These are phyloP conservation scores for Paramecium biaurelia DNA, from an alignment of 73 alveolate species.

Conservation along the genomic window DNA sequence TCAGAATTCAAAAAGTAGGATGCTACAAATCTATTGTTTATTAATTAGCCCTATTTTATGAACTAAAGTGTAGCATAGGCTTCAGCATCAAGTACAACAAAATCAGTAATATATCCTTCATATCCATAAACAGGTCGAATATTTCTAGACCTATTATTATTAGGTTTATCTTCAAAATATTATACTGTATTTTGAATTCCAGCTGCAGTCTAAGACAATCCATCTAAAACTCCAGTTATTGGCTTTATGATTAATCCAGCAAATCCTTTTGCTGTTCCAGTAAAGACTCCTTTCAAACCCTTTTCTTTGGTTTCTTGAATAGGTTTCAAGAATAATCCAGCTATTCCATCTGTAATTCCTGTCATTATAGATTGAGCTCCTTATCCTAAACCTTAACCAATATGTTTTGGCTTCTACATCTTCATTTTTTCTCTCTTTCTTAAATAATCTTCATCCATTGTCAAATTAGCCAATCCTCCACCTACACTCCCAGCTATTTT, in stretches of 20 bases:
- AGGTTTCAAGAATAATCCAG: conserved; percentile 59
- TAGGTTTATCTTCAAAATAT: conserved; percentile 49
- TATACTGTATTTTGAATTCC: conserved; percentile 50
- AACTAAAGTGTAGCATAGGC: conserved; percentile 21
- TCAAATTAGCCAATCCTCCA: conserved; percentile 41
- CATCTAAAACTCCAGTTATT: conserved; percentile 60
- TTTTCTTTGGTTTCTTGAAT: conserved; percentile 48
- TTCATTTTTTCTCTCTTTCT: conserved; percentile 45
- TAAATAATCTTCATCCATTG: conserved; percentile 55
- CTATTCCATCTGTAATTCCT: conserved; percentile 36
- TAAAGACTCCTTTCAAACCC: conserved; percentile 41
- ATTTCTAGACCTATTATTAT: conserved; percentile 45
- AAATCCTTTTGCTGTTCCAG: conserved; percentile 47
- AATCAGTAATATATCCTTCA: conserved; percentile 51
- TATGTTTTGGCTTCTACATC: conserved; percentile 16
- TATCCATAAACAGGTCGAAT: conserved; percentile 53
- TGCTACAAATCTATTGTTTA: not conserved
- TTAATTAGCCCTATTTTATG: not conserved
- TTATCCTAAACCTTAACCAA: conserved; percentile 5
- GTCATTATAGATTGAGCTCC: not conserved
- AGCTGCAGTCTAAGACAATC: conserved; percentile 29
- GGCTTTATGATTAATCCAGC: conserved; percentile 59
- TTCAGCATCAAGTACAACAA: conserved; percentile 37
- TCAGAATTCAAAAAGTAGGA: not conserved
- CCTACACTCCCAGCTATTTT: conserved; percentile 52